phyloP scores from a whole-genome alignment of 2,329 filamentous ascomycete genomes.

The Sclerotinia trifoliorum region DNA sequence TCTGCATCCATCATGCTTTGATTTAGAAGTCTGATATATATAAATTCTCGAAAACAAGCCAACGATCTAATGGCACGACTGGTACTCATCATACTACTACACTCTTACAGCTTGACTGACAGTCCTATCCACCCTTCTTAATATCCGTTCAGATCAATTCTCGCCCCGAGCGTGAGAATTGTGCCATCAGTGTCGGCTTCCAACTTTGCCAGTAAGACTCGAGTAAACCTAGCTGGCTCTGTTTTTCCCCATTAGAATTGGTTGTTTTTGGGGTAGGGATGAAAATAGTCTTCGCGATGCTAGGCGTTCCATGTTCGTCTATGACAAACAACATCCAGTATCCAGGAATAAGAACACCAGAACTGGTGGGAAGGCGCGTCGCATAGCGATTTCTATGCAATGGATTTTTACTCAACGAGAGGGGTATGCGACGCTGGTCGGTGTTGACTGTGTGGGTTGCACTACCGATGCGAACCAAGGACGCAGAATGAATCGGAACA shows the following conservation, averaged over 20 bases:
- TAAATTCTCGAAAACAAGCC: not conserved
- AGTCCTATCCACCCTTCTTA: not conserved
- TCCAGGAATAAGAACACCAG: conserved; percentile 9
- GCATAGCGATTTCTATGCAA: not conserved
- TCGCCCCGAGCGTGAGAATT: not conserved
- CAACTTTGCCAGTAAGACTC: conserved; percentile 13
- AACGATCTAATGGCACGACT: not conserved
- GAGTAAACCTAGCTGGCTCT: not conserved
- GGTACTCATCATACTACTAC: not conserved
- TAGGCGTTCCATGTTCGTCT: conserved; percentile 7
- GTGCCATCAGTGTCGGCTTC: not conserved
- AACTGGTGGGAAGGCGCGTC: not conserved
- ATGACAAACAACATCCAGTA: conserved; percentile 18
- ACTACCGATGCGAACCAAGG: conserved; percentile 6
- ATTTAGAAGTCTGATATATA: not conserved
- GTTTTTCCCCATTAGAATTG: not conserved
- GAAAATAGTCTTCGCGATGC: not conserved
- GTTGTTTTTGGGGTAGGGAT: not conserved
- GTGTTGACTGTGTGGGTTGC: conserved; percentile 14
- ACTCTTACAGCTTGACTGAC: not conserved
- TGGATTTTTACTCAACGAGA: not conserved
- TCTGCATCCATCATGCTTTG: not conserved
- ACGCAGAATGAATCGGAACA: not conserved
- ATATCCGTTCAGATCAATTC: not conserved
- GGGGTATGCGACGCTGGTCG: not conserved